Base-by-base conservation (phyloP, 164 flowering plant genomes). In the Vitis vinifera region DNA sequence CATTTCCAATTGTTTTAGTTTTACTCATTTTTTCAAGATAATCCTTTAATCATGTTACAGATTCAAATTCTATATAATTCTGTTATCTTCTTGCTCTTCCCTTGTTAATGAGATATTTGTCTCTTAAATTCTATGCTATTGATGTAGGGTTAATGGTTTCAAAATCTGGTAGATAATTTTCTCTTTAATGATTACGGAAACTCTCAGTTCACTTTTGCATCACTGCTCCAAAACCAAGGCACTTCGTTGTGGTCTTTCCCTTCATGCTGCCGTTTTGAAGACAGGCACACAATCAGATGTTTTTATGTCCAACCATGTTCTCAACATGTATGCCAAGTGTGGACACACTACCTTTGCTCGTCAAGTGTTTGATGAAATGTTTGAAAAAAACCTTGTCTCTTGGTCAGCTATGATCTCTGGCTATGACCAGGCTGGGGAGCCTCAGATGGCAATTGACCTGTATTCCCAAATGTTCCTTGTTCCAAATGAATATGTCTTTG, bases 381-480 rank as follows among this genome's bases (percentile, higher is more conserved):
- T 87, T 16, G 74, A 84, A 1, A 77, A 81, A 79, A 91, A 89
- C 67, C 71, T 91, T 3, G 92, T 89, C 2, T 84, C 93, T 0
- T 92, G 95, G 95, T 86, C 93, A 0, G 90, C 92, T 53, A 74
- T 92, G 77, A 85, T 90, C 17, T 86, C 95, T 51, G 97, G 95
- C 9, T 85, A 80, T 76, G 82, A 79, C 67, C 97, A 90, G 62
- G 73, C 69, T 6, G 82, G 84, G 27, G 51, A 79, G 51, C 86
- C 82, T 15, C 14, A 9, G 0, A 55, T 71, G 76, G 90, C 92
- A 0, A 73, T 91, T 37, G 55, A 74, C 17, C 77, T 87, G 12
- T 86, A 79, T 69, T 68, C 81, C 3, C 59, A 68, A 53, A 65
- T 88, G 82, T 72, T 31, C 8, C 51, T 83, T 15, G 64, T 71